phyloP scores from a whole-genome alignment of 2,329 filamentous ascomycete species.

The Thielaviopsis punctulata region DNA sequence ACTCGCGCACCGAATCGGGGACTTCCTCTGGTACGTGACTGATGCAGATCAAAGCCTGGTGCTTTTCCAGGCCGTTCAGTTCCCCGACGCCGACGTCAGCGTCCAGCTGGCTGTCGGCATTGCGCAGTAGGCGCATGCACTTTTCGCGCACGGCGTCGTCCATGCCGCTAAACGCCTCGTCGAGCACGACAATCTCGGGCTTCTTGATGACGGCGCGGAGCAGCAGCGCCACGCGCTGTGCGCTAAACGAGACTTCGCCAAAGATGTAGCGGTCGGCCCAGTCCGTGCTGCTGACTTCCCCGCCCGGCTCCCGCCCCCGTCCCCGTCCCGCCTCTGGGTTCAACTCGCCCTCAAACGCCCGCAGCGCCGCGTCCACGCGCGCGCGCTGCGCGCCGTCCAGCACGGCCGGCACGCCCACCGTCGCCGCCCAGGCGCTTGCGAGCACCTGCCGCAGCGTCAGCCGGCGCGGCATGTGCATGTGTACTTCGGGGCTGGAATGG shows the following conservation, averaged over 20 bases:
- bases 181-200: constrained; percentile 66
- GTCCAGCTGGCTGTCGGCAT: constrained; percentile 22
- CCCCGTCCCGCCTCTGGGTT: constrained; percentile 29
- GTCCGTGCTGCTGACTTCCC: constrained; percentile 12
- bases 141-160: constrained; percentile 68
- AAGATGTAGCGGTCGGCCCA: constrained; percentile 58
- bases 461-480: constrained; percentile 73
- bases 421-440: constrained; percentile 81
- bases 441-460: constrained; percentile 58
- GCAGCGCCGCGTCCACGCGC: constrained; percentile 51
- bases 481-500: constrained; percentile 85
- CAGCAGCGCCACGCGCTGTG: constrained; percentile 74
- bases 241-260: constrained; percentile 58
- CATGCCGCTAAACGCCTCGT: constrained; percentile 81
- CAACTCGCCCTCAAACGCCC: constrained; percentile 67
- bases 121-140: constrained; percentile 59
- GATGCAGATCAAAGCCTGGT: constrained; percentile 79
- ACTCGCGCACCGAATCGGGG: constrained; percentile 65
- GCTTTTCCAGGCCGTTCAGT: constrained; percentile 44
- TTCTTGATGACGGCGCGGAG: constrained; percentile 65
- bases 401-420: constrained; percentile 54
- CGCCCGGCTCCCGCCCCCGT: background rate
- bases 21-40: constrained; percentile 85
- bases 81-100: constrained; percentile 18
- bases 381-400: constrained; percentile 38